Base-by-base conservation (phyloP, 495 filamentous ascomycete species). In the Tuber calosporum region DNA sequence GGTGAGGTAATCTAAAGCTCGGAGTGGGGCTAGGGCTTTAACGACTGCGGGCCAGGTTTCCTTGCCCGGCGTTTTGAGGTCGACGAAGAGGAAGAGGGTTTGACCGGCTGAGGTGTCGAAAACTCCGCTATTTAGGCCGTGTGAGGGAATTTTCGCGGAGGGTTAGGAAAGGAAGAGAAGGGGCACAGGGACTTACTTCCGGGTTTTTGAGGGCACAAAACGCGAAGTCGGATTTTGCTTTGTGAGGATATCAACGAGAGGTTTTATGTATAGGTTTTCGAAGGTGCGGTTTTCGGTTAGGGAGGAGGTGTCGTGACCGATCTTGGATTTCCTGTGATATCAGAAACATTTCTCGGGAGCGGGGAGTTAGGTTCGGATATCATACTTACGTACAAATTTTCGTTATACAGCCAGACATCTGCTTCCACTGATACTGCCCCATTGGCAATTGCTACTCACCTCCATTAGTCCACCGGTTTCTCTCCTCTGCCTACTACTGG, bases 401-500 rank as follows among this genome's bases (percentile, higher is more conserved):
- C 84, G 66, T 91, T 87, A 73, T 89, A 89, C 30, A 93, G 86
- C 93, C 92, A 97, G 34, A 97, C 89, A 82, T 97, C 94, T 2
- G 92, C 93, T 83, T 97, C 94, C 30, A 93, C 88, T 4, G 87
- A 86, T 34, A 87, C 87, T 75, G 88, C 90, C 34, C 94, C 92
- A 58, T 87, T 88, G 79, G 89, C 89, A 22, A 90, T 85, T 43
- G 87, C 89, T 72, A 76, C n/a, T 17, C 37, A 71, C 20, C 45
- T 53, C 1, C 6, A 22, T 53, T 22, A 53, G 22, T 53, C 22
- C 45, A 11, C 20, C 45, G 19, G 17, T 0, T n/a, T 53, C 45
- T 53, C 45, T 11, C 45, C 1, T 8, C 22, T 26, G 5, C 22
- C n/a, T n/a, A 53, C 45, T 11, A n/a, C n/a, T n/a, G n/a, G 45